Base-by-base conservation (phyloP, 2,329 filamentous ascomycete genomes). In the Alternaria arbusti region DNA sequence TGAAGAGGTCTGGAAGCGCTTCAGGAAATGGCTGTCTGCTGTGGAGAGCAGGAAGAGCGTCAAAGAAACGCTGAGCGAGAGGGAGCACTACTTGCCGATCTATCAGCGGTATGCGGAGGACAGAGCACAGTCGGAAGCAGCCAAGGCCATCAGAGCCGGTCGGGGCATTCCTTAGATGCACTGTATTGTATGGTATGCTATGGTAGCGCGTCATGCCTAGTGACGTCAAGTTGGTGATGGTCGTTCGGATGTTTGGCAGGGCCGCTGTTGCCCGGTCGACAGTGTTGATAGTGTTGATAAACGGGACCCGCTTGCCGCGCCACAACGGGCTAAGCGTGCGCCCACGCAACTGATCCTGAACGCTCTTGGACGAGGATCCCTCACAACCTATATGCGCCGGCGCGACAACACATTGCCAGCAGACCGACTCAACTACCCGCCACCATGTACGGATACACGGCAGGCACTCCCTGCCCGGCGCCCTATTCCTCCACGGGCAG, bases 51-150 rank as follows among this genome's bases (percentile, higher is more conserved):
- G 90, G 64, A 82, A 86, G 71, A 93, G 90, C 70, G 85, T 94
- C 0, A 83, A 82, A 74, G 85, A 89, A 66, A 94, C 90, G 0
- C 87, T 86, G 80, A 94, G 91, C 73, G 88, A 89, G 17, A 85
- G 84, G 57, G 86, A 90, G 66, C 81, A 88, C 73, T 94, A 93
- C 75, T 76, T 91, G 64, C 84, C 86, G 10, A 89, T 91, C 15
- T 94, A 93, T 77, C 78, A 84, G 72, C 64, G 81, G 56, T 83
- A 83, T 78, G 82, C 82, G 30, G 81, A 84, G 67, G 79, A 84
- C 68, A 79, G 73, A 50, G 83, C 83, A 45, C 81, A 83, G 76
- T 82, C 79, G 56, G 82, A 84, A 73, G 67, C 84, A 59, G 83
- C 83, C 17, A 84, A 84, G 73, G 82, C 82, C 28, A 83, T 80